Evolutionary conservation across 768 basidiomycete genomes (phyloP).

Genomic region (Agaricus blazei): DNA sequence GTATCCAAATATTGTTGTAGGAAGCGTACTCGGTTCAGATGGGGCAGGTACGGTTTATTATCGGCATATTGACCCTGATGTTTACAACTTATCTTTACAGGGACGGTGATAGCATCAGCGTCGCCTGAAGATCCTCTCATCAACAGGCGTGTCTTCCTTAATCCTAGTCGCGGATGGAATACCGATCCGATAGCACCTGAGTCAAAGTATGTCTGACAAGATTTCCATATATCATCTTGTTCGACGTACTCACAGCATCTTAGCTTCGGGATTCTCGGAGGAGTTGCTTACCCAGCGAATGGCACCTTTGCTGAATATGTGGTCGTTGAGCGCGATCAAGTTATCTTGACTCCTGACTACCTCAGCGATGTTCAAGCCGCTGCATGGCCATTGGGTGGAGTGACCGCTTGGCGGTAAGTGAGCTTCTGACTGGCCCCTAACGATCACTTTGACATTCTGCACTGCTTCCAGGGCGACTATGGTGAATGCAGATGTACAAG

Average conservation of each 20-base stretch:
- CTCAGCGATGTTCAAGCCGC: conserved; percentile 64
- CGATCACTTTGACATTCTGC: no score
- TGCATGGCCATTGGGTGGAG: conserved; percentile 71
- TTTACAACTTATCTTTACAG: conserved; percentile 25
- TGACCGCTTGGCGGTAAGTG: conserved; percentile 81
- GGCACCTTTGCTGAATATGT: conserved; percentile 80
- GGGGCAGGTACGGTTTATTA: conserved; percentile 52
- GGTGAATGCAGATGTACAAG: conserved; percentile 57
- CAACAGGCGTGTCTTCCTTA: conserved; percentile 65
- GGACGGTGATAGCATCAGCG: conserved; percentile 55
- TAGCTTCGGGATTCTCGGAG: conserved; percentile 68
- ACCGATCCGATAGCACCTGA: conserved; percentile 61
- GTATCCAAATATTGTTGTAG: conserved; percentile 61
- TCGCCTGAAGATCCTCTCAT: conserved; percentile 52
- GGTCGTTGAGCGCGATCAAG: conserved; percentile 63
- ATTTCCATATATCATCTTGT: no score
- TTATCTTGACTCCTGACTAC: conserved; percentile 62
- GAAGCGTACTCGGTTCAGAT: conserved; percentile 63
- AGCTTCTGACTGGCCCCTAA: no score
- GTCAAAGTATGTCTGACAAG: conserved; percentile 36
- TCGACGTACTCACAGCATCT: neutral
- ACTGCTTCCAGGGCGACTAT: neutral
- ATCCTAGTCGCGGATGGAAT: conserved; percentile 76
- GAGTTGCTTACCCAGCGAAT: conserved; percentile 41
- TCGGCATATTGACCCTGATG: neutral